Percentiles rank a stretch among this genome's conserved stretches.
phyloP scores from a whole-genome alignment of 805 yeast species.

The Saccharomycopsis olivae region DNA sequence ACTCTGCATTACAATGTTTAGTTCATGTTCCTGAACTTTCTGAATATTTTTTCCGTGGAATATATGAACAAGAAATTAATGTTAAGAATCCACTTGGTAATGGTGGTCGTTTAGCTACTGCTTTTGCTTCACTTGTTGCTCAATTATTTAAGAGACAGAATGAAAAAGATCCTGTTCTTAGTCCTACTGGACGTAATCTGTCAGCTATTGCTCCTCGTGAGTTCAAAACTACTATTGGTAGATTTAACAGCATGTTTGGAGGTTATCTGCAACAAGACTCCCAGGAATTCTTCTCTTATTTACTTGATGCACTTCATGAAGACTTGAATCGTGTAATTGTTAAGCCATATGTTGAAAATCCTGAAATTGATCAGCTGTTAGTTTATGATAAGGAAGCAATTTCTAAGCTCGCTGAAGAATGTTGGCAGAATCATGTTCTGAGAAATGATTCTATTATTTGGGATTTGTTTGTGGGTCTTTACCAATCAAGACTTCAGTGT shows the following conservation, averaged over 20 bases:
- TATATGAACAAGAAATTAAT: slow-evolving; percentile 60
- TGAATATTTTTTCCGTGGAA: slow-evolving; percentile 56
- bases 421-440: slow-evolving; percentile 71
- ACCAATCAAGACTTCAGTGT: slow-evolving; percentile 82
- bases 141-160: slow-evolving; percentile 35
- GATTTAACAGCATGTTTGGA: slow-evolving; percentile 65
- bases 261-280: slow-evolving; percentile 88
- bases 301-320: slow-evolving; percentile 84
- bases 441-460: slow-evolving; percentile 79
- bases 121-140: slow-evolving; percentile 62
- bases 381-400: slow-evolving; percentile 44
- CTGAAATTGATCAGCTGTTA: slow-evolving; percentile 57
- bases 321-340: slow-evolving; percentile 74
- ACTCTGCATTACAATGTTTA: slow-evolving; percentile 84
- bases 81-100: slow-evolving; percentile 74
- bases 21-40: slow-evolving; percentile 78
- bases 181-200: slow-evolving; percentile 20
- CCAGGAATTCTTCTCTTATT: slow-evolving; percentile 81
- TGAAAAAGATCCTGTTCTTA: slow-evolving; percentile 11
- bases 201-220: slow-evolving; percentile 51
- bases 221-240: slow-evolving; percentile 71
- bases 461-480: slow-evolving; percentile 84
- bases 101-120: slow-evolving; percentile 67
- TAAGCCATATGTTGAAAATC: slow-evolving; percentile 85
- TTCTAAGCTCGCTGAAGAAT: slow-evolving; percentile 51